A percentile compares a stretch with the other conserved stretches of the same genome.
Evolutionary conservation across 2,329 filamentous ascomycete genomes (phyloP).

Genomic region (Cladosporium sp.): DNA sequence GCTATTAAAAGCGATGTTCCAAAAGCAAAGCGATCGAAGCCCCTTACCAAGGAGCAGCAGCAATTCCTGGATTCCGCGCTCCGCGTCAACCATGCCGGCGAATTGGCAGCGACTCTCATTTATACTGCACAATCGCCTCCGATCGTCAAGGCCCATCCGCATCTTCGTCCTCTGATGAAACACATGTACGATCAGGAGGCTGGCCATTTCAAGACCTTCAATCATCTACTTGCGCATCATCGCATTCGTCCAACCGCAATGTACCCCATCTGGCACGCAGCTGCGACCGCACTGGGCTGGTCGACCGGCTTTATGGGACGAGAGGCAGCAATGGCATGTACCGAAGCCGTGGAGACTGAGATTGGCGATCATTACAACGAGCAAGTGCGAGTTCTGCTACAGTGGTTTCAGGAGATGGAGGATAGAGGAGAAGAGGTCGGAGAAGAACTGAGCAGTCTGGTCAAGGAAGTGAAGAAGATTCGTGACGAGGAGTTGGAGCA

Average conservation of each 20-base stretch:
- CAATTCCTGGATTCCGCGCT: conserved; percentile 75
- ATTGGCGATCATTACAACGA: conserved; percentile 94
- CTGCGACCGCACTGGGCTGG: conserved; percentile 82
- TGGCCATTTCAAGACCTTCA: conserved; percentile 81
- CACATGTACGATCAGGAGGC: conserved; percentile 99
- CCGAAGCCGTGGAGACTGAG: conserved; percentile 96
- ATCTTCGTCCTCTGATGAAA: conserved; percentile 83
- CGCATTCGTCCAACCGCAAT: conserved; percentile 88
- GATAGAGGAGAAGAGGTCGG: conserved; percentile 73
- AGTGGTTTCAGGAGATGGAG: conserved; percentile 75
- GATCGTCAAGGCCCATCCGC: conserved; percentile 74
- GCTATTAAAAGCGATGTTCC: background rate
- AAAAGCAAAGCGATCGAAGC: conserved; percentile 13
- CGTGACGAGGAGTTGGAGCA: conserved; percentile 96
- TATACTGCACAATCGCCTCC: conserved; percentile 83
- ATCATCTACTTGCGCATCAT: conserved; percentile 73
- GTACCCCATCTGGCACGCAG: conserved; percentile 81
- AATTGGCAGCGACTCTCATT: conserved; percentile 93
- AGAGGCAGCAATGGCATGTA: conserved; percentile 97
- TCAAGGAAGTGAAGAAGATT: conserved; percentile 72
- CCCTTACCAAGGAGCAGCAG: conserved; percentile 64
- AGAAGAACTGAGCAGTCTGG: conserved; percentile 67
- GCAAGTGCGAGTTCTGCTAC: conserved; percentile 75
- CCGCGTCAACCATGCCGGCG: conserved; percentile 94
- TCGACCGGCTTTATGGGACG: conserved; percentile 80